phyloP scores from a whole-genome alignment of 2,329 filamentous ascomycete species.

The Cladosporium sp. region DNA sequence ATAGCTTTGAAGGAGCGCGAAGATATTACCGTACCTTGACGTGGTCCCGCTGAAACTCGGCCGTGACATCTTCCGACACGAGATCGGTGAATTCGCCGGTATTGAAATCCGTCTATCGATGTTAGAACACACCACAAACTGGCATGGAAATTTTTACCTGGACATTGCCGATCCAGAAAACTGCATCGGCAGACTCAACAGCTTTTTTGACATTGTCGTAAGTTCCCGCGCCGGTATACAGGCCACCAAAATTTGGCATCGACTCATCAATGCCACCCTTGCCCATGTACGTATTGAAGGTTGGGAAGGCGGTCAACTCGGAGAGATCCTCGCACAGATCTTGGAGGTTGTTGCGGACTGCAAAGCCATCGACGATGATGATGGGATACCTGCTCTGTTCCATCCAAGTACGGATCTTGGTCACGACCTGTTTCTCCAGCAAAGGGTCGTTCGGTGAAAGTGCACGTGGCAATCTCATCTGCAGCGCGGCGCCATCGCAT shows the following conservation, averaged over 20 bases:
- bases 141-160: conserved; percentile 6
- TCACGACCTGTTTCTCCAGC: conserved; percentile 10
- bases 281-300: conserved; percentile 21
- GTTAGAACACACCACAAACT: conserved; percentile 3
- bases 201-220: conserved; percentile 17
- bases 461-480: conserved; percentile 11
- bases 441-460: background rate
- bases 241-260: conserved; percentile 17
- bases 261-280: conserved; percentile 20
- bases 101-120: conserved; percentile 24
- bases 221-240: conserved; percentile 25
- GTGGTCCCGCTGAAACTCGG: conserved; percentile 53
- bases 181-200: conserved; percentile 21
- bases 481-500: conserved; percentile 10
- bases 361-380: conserved; percentile 24
- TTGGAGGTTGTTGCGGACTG: conserved; percentile 15
- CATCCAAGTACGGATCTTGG: conserved; percentile 8
- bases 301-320: conserved; percentile 15
- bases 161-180: conserved; percentile 17
- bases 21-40: conserved; percentile 42
- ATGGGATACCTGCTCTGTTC: conserved; percentile 14
- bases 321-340: conserved; percentile 17
- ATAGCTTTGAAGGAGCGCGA: background rate
- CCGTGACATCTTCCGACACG: conserved; percentile 20
- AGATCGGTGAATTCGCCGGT: conserved; percentile 29